A percentile compares a stretch with the other conserved stretches of the same genome.
These are phyloP conservation scores for Metarhizium guizhouense DNA, from an alignment of 2,329 filamentous ascomycete species.

Conservation along the genomic window DNA sequence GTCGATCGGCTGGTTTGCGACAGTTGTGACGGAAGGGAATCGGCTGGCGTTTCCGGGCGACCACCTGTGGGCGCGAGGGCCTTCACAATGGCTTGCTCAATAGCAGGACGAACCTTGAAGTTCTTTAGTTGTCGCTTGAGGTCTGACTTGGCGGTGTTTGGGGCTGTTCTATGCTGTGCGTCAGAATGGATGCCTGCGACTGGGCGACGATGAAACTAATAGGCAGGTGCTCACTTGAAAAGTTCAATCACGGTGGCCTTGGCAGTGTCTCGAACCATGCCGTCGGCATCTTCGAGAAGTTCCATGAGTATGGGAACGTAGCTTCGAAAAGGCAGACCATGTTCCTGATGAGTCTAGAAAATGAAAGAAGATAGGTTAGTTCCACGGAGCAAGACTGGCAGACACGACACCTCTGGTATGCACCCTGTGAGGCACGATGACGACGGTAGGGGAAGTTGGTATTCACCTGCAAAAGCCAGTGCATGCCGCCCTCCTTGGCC, in stretches of 20 bases:
- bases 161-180: slow-evolving; percentile 50
- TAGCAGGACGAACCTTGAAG: slow-evolving; percentile 78
- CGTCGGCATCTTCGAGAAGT: slow-evolving; percentile 82
- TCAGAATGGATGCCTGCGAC: neutral
- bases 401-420: no score
- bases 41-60: slow-evolving; percentile 31
- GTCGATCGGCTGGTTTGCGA: slow-evolving; percentile 27
- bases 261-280: slow-evolving; percentile 74
- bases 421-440: no score
- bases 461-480: slow-evolving; percentile 69
- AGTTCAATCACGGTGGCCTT: slow-evolving; percentile 79
- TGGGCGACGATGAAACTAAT: neutral
- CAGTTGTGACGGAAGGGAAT: slow-evolving; percentile 9
- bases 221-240: slow-evolving; percentile 51
- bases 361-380: slow-evolving; percentile 11
- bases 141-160: slow-evolving; percentile 77
- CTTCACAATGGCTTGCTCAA: slow-evolving; percentile 71
- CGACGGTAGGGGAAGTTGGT: neutral
- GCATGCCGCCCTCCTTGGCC: slow-evolving; percentile 76
- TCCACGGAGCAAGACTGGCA: neutral
- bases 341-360: slow-evolving; percentile 66
- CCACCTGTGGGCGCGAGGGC: slow-evolving; percentile 51
- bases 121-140: slow-evolving; percentile 78
- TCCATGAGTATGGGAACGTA: slow-evolving; percentile 81
- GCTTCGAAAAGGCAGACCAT: slow-evolving; percentile 68